Conservation (phyloP, 2,329 filamentous ascomycete genomes). For the Sarocladiaceae sp. region DNA sequence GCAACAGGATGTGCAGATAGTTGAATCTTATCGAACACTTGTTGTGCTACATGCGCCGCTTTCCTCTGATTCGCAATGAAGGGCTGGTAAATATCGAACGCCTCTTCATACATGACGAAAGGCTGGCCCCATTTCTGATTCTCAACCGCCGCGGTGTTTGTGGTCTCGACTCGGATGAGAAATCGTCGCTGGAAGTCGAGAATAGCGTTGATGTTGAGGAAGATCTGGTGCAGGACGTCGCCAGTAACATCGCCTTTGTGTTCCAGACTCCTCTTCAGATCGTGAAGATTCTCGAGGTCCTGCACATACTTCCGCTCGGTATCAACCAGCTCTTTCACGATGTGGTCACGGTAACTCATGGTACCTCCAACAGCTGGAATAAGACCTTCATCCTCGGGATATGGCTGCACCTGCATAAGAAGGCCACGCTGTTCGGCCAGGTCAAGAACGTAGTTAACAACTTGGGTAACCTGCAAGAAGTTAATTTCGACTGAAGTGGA, state of each 20-base stretch:
- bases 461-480: slow-evolving; percentile 62
- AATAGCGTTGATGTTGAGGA: slow-evolving; percentile 90
- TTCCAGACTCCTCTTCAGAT: slow-evolving; percentile 83
- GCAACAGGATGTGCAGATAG: slow-evolving; percentile 72
- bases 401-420: slow-evolving; percentile 55
- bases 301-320: slow-evolving; percentile 98
- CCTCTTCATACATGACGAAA: slow-evolving; percentile 77
- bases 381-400: slow-evolving; percentile 46
- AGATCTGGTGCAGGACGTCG: slow-evolving; percentile 88
- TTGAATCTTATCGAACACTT: slow-evolving; percentile 81
- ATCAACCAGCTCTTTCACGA: slow-evolving; percentile 84
- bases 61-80: slow-evolving; percentile 96
- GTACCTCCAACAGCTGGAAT: slow-evolving; percentile 50
- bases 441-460: slow-evolving; percentile 89
- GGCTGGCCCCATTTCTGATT: slow-evolving; percentile 93
- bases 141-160: slow-evolving; percentile 71
- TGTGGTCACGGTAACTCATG: slow-evolving; percentile 74
- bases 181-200: slow-evolving; percentile 94
- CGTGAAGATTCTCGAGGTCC: slow-evolving; percentile 88
- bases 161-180: slow-evolving; percentile 91
- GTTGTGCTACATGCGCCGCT: slow-evolving; percentile 76
- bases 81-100: slow-evolving; percentile 88
- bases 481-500: no score
- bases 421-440: slow-evolving; percentile 72
- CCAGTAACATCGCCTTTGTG: slow-evolving; percentile 83